Conservation (phyloP, 768 basidiomycete species). For the Lyophyllum decastes region DNA sequence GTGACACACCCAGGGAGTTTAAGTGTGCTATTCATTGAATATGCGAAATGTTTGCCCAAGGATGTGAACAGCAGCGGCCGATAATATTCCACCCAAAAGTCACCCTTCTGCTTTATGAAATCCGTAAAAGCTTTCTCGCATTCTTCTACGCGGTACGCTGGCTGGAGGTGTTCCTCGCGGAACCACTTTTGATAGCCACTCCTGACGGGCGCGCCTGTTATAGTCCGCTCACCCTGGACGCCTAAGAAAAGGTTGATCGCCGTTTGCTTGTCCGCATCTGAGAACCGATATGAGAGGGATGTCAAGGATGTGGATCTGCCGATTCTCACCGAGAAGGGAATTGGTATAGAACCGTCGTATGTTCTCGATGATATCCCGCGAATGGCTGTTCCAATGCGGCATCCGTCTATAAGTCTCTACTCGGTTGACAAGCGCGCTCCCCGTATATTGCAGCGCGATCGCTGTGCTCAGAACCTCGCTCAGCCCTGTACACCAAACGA, state of each 20-base stretch:
- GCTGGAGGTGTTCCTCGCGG: slow-evolving; percentile 65
- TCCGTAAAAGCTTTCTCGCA: slow-evolving; percentile 62
- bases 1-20: slow-evolving; percentile 74
- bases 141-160: slow-evolving; percentile 65
- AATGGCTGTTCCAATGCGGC: slow-evolving; percentile 98
- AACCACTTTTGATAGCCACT: slow-evolving; percentile 89
- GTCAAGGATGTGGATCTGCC: neutral
- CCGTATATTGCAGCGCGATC: slow-evolving; percentile 94
- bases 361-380: slow-evolving; percentile 94
- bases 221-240: slow-evolving; percentile 57
- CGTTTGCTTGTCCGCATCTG: slow-evolving; percentile 95
- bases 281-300: slow-evolving; percentile 1
- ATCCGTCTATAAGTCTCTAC: slow-evolving; percentile 95
- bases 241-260: slow-evolving; percentile 98
- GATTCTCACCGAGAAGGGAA: slow-evolving; percentile 71
- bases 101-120: slow-evolving; percentile 61
- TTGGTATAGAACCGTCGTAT: slow-evolving; percentile 95
- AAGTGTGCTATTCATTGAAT: slow-evolving; percentile 88
- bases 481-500: neutral
- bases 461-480: slow-evolving; percentile 45
- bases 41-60: slow-evolving; percentile 86
- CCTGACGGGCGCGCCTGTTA: slow-evolving; percentile 50
- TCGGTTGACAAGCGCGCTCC: slow-evolving; percentile 92
- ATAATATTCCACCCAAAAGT: slow-evolving; percentile 92
- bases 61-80: slow-evolving; percentile 82